Evolutionary conservation across 805 yeast genomes (phyloP), one percentile per base, ranked within the genome.

Genomic region (Nakazawaea populi): DNA sequence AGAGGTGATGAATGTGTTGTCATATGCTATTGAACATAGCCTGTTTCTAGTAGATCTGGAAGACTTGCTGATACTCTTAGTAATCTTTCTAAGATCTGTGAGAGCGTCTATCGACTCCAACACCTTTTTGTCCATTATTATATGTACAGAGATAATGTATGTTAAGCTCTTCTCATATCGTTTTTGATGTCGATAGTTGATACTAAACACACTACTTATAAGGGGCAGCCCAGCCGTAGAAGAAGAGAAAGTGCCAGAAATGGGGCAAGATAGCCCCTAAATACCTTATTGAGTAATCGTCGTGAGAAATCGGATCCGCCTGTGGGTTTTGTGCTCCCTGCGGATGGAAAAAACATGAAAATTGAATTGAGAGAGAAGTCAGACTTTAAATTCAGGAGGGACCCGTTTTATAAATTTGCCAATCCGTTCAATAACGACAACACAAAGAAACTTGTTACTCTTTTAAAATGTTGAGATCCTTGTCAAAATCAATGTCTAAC

Each of bases 1-100:
- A 6, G 58, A 54, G 6, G 42, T 14, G 0, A 87, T 74, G 63
- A 79, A 87, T 12, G 61, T 46, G 5, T 80, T 65, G 59, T 90
- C 97, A 39, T 75, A 71, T 0, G 79, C 55, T 12, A 90, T 87
- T n/a, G 95, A 87, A 40, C 79, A 86, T 2, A 89, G 66, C 28
- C 96, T 66, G 57, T 85, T 84, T 51, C 71, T 71, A 1, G 80
- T 55, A 0, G 82, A 76, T 43, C 79, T 68, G 11, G 80, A 67
- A 24, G 78, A 82, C 52, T 71, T 75, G 31, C 78, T 70, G 8
- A 82, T 66, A 32, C 70, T 72, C 57, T 75, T 77, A 31, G 42
- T 12, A 29, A 43, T 37, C 29, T 32, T 39, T 9, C 28, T 31
- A 34, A 47, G 31, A 30, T 44, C 39, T 4, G 7, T 10, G 24